Percentiles rank a stretch among this genome's conserved stretches.
Evolutionary conservation across 345 rosid species (phyloP).

Genomic region (Gossypium australe): DNA sequence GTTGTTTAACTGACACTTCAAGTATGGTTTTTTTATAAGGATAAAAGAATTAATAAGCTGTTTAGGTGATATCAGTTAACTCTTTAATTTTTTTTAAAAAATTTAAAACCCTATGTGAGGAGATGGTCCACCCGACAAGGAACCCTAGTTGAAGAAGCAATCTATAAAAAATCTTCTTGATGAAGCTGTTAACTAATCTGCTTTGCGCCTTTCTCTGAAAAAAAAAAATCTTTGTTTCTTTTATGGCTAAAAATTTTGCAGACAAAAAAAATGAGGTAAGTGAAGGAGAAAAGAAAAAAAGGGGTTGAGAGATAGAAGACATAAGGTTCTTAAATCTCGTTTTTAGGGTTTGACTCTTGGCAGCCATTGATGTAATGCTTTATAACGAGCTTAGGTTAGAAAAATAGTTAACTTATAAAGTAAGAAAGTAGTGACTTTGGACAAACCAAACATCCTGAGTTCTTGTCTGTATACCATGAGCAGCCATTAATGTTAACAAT

Average conservation of each 20-base stretch:
- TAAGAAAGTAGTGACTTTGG: constrained; percentile 13
- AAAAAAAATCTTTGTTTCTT: constrained; percentile 14
- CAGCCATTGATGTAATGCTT: constrained; percentile 29
- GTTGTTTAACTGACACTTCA: constrained; percentile 54
- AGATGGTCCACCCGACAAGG: constrained; percentile 47
- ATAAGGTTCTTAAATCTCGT: background rate
- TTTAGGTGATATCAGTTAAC: constrained; percentile 35
- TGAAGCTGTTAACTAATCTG: constrained; percentile 9
- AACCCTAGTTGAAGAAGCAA: constrained; percentile 50
- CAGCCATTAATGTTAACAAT: constrained; percentile 7
- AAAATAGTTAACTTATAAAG: constrained; percentile 20
- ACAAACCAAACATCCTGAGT: constrained; percentile 4
- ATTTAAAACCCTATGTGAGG: constrained; percentile 23
- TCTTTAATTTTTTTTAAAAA: constrained; percentile 4
- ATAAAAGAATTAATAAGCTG: constrained; percentile 1
- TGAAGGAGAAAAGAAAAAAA: constrained; percentile 4
- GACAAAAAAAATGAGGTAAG: constrained; percentile 28
- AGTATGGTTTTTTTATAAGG: constrained; percentile 21
- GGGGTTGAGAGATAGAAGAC: background rate
- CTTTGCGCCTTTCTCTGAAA: background rate
- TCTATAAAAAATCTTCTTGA: constrained; percentile 31
- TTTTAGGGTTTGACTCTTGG: constrained; percentile 30
- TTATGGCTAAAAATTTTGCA: constrained; percentile 27
- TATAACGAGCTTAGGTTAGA: constrained; percentile 35
- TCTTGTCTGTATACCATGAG: background rate